Evolutionary conservation across 1,284 basidiomycete genomes (phyloP), one percentile per base, ranked within the genome.

Genomic region (Meripilus lineatus): DNA sequence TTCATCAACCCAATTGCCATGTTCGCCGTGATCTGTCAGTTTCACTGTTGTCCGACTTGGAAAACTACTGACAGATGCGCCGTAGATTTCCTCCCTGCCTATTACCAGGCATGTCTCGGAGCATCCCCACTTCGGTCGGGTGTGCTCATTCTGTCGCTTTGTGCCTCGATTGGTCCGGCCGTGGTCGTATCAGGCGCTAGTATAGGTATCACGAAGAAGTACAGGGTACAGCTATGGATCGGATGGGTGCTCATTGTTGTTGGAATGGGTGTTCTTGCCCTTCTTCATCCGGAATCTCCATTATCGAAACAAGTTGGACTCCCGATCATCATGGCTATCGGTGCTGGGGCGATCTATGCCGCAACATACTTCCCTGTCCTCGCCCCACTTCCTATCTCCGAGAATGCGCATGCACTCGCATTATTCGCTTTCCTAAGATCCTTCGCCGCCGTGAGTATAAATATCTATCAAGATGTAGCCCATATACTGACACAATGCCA

Each of bases 21-120:
- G 20, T 48, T 50, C 20, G 21, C 49, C 6, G 32, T 49, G 30
- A 43, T 50, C n/a, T 50, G 51, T 53, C 26, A 30, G 51, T 37
- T 13, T 5, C 13, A 11, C 30, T 3, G 14, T n/a, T 10, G 18
- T 4, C 22, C 20, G 15, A 8, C n/a, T 26, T n/a, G 23, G 20
- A 8, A 10, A n/a, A 8, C 3, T 25, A 22, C 37, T 34, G 30
- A 43, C 25, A 4, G 14, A 18, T 26, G 7, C 28, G 20, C 15
- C 15, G 15, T 44, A 65, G 64, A 59, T 36, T 67, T 66, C 40
- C 44, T 67, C 1, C 63, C 65, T 1, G 57, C 66, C 1, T 73
- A 65, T 55, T 70, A 68, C 53, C 69, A 72, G 48, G 62, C 65
- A 1, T 58, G 61, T 42, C 49, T 62, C 54, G 41, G 61, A 52